Percentiles rank a stretch among this genome's conserved stretches.
Evolutionary conservation across 768 basidiomycete species (phyloP).

Genomic region (Trametes cingulata): DNA sequence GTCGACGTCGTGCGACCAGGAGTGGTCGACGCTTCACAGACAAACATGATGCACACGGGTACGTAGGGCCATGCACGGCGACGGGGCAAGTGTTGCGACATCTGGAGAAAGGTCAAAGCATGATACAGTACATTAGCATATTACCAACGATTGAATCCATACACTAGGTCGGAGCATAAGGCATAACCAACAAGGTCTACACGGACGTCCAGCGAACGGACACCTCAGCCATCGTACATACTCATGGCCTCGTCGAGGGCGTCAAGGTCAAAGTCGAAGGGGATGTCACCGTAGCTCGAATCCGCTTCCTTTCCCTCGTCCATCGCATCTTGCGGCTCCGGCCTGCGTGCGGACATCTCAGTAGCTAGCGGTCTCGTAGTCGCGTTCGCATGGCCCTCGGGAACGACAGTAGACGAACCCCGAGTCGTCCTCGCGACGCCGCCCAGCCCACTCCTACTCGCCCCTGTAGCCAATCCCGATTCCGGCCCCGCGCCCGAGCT

Average conservation of each 20-base stretch:
- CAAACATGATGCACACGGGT: no score
- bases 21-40: no score
- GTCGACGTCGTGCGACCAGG: no score
- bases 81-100: no score
- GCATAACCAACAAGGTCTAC: no score
- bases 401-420: neutral
- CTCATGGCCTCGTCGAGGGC: slow-evolving; percentile 10
- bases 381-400: neutral
- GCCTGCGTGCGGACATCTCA: slow-evolving; percentile 14
- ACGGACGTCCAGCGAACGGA: no score
- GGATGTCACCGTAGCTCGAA: slow-evolving; percentile 24
- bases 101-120: no score
- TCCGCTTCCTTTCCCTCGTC: slow-evolving; percentile 17
- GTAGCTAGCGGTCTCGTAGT: neutral
- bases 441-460: neutral
- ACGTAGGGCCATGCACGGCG: no score
- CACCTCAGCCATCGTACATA: neutral
- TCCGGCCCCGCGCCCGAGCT: neutral
- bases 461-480: neutral
- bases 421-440: neutral
- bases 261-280: slow-evolving; percentile 13
- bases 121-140: no score
- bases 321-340: slow-evolving; percentile 6
- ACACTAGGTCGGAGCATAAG: no score
- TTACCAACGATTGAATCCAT: no score